Percentiles rank a stretch among this genome's conserved stretches.
phyloP scores from a whole-genome alignment of 139 green algal species.

The Closterium sp. region DNA sequence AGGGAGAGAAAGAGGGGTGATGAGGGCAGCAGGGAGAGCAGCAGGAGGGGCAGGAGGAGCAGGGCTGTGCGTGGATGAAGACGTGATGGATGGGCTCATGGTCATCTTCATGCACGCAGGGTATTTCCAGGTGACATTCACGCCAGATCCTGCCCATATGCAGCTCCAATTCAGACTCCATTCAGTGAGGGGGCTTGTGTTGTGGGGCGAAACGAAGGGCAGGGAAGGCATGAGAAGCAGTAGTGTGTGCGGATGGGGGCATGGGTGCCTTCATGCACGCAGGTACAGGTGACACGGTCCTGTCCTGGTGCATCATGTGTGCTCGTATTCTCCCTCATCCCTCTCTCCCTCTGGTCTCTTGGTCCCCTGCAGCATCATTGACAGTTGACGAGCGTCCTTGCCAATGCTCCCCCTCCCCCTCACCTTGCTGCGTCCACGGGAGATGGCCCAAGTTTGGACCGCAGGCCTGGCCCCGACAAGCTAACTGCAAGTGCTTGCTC shows the following conservation, averaged over 20 bases:
- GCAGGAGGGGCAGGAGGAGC: neutral
- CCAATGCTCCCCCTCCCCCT: neutral
- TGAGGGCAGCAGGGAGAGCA: neutral
- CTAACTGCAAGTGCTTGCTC: slow-evolving; percentile 32
- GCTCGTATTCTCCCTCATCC: too few species aligned
- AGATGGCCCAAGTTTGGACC: neutral
- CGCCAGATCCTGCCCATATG: neutral
- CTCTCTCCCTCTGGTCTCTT: too few species aligned
- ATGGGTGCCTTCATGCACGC: too few species aligned
- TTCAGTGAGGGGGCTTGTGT: too few species aligned
- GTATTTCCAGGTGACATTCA: slow-evolving; percentile 20
- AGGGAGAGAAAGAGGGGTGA: neutral
- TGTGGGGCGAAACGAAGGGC: too few species aligned
- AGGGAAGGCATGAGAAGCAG: too few species aligned
- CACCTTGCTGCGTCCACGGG: slow-evolving; percentile 14
- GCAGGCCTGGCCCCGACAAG: neutral
- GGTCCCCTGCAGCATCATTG: too few species aligned
- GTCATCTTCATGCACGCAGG: slow-evolving; percentile 13
- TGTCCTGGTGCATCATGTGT: too few species aligned
- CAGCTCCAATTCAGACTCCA: too few species aligned
- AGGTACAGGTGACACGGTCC: too few species aligned
- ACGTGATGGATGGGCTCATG: slow-evolving; percentile 12
- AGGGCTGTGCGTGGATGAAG: slow-evolving; percentile 5
- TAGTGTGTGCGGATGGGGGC: too few species aligned
- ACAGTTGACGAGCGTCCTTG: too few species aligned